Percentiles rank a stretch among this genome's conserved stretches.
Conservation (phyloP, 345 rosid genomes). For the Acer saccharum region DNA sequence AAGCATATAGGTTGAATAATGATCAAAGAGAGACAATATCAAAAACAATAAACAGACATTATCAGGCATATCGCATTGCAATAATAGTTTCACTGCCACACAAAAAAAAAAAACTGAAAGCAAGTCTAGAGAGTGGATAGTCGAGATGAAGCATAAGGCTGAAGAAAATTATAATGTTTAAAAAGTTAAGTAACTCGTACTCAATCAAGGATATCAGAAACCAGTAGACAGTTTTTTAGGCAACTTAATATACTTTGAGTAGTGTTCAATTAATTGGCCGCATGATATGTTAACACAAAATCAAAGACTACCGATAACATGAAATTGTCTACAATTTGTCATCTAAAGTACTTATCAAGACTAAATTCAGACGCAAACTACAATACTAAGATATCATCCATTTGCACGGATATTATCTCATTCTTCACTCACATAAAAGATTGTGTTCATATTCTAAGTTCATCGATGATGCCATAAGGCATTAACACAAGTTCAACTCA, state of each 20-base stretch:
- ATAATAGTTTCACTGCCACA: not conserved
- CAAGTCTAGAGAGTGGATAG: not conserved
- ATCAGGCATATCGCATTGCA: not conserved
- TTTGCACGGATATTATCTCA: not conserved
- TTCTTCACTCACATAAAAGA: not conserved
- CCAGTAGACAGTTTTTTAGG: not conserved
- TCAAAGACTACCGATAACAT: not conserved
- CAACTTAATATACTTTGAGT: not conserved
- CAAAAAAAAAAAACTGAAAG: not conserved
- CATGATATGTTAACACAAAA: not conserved
- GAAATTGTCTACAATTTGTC: not conserved
- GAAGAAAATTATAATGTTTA: not conserved
- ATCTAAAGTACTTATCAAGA: not conserved
- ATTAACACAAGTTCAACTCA: not conserved
- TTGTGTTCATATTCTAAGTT: not conserved
- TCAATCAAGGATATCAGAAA: not conserved
- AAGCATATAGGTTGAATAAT: not conserved
- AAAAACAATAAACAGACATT: not conserved
- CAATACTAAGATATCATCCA: not conserved
- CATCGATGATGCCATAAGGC: not conserved
- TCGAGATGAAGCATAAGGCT: not conserved
- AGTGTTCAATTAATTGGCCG: not conserved
- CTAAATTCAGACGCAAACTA: not conserved
- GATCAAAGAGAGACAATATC: conserved; percentile 1
- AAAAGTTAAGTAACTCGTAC: not conserved